Base-by-base conservation (phyloP, 2,329 filamentous ascomycete species). In the Calonectria pauciramosa region DNA sequence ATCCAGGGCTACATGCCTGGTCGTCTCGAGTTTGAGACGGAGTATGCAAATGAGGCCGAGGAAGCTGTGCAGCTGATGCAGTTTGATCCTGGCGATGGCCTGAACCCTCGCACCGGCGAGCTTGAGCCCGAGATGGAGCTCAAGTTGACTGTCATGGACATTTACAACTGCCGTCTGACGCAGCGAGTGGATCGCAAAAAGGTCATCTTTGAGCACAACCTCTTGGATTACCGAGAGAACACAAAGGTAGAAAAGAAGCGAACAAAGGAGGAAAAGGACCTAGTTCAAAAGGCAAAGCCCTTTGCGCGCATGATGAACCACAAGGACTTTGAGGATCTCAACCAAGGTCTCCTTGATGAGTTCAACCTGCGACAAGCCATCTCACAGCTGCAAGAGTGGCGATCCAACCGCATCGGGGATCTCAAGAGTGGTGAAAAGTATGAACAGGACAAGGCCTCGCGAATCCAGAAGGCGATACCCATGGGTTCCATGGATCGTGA, bases 1-100 rank as follows among this genome's bases (percentile, higher is more conserved):
- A 97, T 99, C 47, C 96, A 98, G 85, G 97, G 97, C 4, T 99
- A 98, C 84, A 99, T 99, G 97, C 97, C 97, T 4, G 97, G 97
- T 56, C 95, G 97, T 51, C 86, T 99, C 77, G 97, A 99, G 82
- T 99, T 99, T 77, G 97, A 99, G 88, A 98, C 95, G 0, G 97
- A 99, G 82, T 97, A 98, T 83, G 95, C 96, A 82, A 99, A 99
- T 82, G 97, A 99, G 82, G 97, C 97, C 0, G 97, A 99, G 86
- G 97, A 99, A 86, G 96, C 96, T 0, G 97, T 99, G 2, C 97
- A 99, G 84, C 93, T 98, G 77, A 99, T 99, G 96, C 94, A 97
- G 77, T 99, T 99, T 82, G 96, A 99, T 72, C 96, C 97, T 0
- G 97, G 97, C 32, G 96, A 98, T 85, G 97, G 97, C 72, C 89